phyloP scores from a whole-genome alignment of 805 yeast genomes.

The Yamadazyma akitaensis region DNA sequence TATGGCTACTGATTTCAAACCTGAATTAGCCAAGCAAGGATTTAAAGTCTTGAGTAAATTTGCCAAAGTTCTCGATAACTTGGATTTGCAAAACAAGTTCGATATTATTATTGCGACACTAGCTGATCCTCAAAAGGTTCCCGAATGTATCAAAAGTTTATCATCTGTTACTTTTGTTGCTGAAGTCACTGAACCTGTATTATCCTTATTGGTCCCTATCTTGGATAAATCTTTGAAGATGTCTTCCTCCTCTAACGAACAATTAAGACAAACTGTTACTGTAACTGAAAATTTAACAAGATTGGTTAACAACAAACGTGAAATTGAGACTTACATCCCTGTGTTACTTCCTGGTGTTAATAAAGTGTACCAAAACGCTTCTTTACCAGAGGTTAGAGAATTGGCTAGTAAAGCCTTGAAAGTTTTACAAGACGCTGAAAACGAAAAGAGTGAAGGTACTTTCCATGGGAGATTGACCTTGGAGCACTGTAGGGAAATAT shows the following conservation, averaged over 20 bases:
- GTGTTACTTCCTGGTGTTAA: constrained; percentile 85
- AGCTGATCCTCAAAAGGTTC: constrained; percentile 85
- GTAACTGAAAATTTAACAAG: constrained; percentile 95
- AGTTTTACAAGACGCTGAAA: constrained; percentile 80
- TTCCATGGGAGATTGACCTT: constrained; percentile 70
- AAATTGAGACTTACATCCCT: constrained; percentile 86
- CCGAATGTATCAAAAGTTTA: constrained; percentile 82
- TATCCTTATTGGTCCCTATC: constrained; percentile 87
- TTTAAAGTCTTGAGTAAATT: constrained; percentile 63
- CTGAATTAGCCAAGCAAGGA: constrained; percentile 89
- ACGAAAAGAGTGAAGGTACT: constrained; percentile 61
- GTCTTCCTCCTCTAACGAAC: constrained; percentile 90
- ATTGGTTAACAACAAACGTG: constrained; percentile 88
- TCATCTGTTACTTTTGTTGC: constrained; percentile 96
- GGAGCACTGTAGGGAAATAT: constrained; percentile 46
- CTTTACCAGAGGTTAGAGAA: constrained; percentile 94
- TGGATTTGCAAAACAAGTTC: constrained; percentile 84
- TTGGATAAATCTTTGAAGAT: constrained; percentile 83
- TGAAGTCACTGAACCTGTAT: constrained; percentile 95
- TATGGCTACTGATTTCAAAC: constrained; percentile 92
- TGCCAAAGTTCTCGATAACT: constrained; percentile 83
- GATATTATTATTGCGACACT: constrained; percentile 81
- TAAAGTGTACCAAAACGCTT: constrained; percentile 84
- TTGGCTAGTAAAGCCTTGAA: constrained; percentile 81
- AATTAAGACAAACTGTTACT: constrained; percentile 92